Percentiles rank a stretch among this genome's conserved stretches.
phyloP scores from a whole-genome alignment of 164 flowering plant genomes.

The Vitis vinifera region ASM3070453v1 NC_081812.1:17530501-17531000 shows the following conservation, averaged over 20 bases:
- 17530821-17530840: slow-evolving; percentile 67
- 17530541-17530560: slow-evolving; percentile 70
- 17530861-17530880: slow-evolving; percentile 73
- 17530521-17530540: slow-evolving; percentile 66
- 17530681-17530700: slow-evolving; percentile 60
- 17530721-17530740: slow-evolving; percentile 64
- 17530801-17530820: slow-evolving; percentile 78
- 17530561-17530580: slow-evolving; percentile 66
- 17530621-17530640: slow-evolving; percentile 76
- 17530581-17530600: slow-evolving; percentile 53
- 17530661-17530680: slow-evolving; percentile 60
- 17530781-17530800: slow-evolving; percentile 60
- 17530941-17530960: slow-evolving; percentile 51
- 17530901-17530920: slow-evolving; percentile 73
- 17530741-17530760: slow-evolving; percentile 52
- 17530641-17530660: slow-evolving; percentile 64
- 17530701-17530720: slow-evolving; percentile 72
- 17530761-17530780: slow-evolving; percentile 72
- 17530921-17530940: slow-evolving; percentile 75
- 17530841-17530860: slow-evolving; percentile 65
- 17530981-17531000: slow-evolving; percentile 76
- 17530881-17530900: slow-evolving; percentile 62
- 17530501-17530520: slow-evolving; percentile 79
- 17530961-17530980: slow-evolving; percentile 67
- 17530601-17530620: slow-evolving; percentile 65